Percentiles rank a stretch among this genome's conserved stretches.
These are phyloP conservation scores for Microstroma glucosiphilum DNA, from an alignment of 1,284 basidiomycete species.

Conservation along the genomic window DNA sequence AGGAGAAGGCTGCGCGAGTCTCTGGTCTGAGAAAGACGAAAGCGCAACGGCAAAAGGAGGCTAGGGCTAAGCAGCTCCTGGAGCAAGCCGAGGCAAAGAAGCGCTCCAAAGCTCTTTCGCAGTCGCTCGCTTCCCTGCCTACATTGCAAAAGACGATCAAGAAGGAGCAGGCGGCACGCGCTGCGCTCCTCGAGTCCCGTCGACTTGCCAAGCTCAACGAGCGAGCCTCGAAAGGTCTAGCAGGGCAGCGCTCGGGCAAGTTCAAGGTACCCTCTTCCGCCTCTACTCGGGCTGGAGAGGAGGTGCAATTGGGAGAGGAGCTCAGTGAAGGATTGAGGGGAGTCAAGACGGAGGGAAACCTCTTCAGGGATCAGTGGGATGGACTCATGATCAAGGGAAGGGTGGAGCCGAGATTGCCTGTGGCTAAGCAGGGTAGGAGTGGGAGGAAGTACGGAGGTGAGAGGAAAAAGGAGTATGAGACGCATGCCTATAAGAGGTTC, in stretches of 20 bases:
- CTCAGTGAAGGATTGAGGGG: conserved; percentile 10
- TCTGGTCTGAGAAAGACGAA: conserved; percentile 14
- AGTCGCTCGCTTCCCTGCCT: not conserved
- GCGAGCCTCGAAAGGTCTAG: not conserved
- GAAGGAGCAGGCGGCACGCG: conserved; percentile 4
- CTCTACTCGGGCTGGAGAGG: not conserved
- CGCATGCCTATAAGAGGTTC: conserved; percentile 16
- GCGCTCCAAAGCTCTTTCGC: not conserved
- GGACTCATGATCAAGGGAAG: conserved; percentile 9
- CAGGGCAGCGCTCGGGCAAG: conserved; percentile 10
- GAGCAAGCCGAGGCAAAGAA: not conserved
- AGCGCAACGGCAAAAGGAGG: conserved; percentile 6
- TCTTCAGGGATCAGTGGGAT: conserved; percentile 12
- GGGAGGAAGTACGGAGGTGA: conserved; percentile 3
- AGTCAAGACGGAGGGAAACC: conserved; percentile 15
- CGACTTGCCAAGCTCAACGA: not conserved
- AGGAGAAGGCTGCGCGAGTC: not conserved
- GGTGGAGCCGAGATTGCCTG: conserved; percentile 10
- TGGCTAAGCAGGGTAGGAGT: not conserved
- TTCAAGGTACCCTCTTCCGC: conserved; percentile 7
- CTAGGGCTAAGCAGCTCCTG: not conserved
- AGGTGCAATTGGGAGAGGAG: conserved; percentile 16
- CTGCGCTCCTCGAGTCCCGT: not conserved
- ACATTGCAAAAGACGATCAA: conserved; percentile 3
- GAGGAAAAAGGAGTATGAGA: conserved; percentile 14